Evolutionary conservation across 148 eudicot species (phyloP).

Genomic region (Rhododendron kiyosumense): DNA sequence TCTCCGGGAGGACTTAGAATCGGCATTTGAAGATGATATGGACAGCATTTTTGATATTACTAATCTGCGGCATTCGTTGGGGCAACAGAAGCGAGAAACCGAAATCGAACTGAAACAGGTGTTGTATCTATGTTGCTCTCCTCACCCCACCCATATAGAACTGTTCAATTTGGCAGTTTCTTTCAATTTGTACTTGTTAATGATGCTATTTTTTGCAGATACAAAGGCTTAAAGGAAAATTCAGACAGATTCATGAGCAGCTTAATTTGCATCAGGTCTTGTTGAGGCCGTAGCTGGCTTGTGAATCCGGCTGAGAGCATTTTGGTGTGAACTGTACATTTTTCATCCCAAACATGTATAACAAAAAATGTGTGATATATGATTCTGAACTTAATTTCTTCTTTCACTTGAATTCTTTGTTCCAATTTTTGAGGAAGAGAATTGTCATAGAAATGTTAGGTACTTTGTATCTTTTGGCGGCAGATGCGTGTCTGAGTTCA

Average conservation of each 20-base stretch:
- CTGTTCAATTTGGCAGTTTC: neutral
- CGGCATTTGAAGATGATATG: constrained; percentile 64
- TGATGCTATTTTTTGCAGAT: constrained; percentile 43
- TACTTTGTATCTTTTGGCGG: neutral
- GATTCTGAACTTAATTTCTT: constrained; percentile 19
- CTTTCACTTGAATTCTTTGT: neutral
- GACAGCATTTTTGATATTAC: constrained; percentile 73
- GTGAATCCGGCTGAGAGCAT: neutral
- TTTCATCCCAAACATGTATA: neutral
- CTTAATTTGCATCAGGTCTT: constrained; percentile 40
- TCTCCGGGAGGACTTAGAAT: constrained; percentile 77
- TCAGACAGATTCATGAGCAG: constrained; percentile 67
- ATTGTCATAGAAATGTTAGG: neutral
- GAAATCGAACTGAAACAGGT: constrained; percentile 87
- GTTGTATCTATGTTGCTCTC: constrained; percentile 4
- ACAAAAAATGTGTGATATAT: neutral
- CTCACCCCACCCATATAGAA: neutral
- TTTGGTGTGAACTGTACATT: neutral
- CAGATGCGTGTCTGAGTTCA: neutral
- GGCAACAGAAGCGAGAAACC: constrained; percentile 60
- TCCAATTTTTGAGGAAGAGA: neutral
- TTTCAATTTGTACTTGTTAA: neutral
- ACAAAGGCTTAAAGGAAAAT: constrained; percentile 76
- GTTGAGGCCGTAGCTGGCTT: constrained; percentile 11
- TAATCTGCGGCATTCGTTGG: constrained; percentile 57